Conservation (phyloP, 306 rosid species). For the Quercus glauca region DNA sequence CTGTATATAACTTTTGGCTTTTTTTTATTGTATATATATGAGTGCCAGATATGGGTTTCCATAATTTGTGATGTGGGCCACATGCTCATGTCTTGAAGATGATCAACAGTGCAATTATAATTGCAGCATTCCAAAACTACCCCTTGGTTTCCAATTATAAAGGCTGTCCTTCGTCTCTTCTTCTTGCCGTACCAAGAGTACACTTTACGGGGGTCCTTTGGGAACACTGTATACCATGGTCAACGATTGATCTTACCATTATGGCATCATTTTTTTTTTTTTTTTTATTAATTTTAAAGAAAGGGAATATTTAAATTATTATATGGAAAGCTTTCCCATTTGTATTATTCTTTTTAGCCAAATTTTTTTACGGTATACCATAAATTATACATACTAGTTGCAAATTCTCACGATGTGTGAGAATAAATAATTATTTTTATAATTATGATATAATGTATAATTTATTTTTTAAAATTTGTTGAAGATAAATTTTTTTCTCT, state of each 20-base stretch:
- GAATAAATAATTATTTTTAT: too few relatives aligned
- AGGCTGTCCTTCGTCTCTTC: background rate
- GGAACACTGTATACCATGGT: background rate
- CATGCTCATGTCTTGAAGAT: conserved; percentile 31
- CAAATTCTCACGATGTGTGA: rapidly evolving
- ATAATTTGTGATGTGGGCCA: conserved; percentile 33
- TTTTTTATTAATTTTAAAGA: too few relatives aligned
- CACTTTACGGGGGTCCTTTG: background rate
- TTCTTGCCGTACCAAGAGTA: conserved; percentile 21
- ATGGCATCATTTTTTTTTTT: too few relatives aligned
- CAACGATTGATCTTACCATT: background rate
- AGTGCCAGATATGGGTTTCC: conserved; percentile 26
- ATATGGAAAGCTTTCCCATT: too few relatives aligned
- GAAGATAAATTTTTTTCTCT: too few relatives aligned
- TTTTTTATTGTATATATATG: background rate
- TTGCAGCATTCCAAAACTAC: conserved; percentile 9
- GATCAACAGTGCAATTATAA: conserved; percentile 15
- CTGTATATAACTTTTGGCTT: background rate
- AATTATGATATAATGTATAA: too few relatives aligned
- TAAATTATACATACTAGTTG: too few relatives aligned
- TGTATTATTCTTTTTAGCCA: too few relatives aligned
- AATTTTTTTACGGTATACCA: too few relatives aligned
- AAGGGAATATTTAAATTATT: too few relatives aligned
- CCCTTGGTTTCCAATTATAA: conserved; percentile 1
- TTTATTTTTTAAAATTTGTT: too few relatives aligned